A percentile compares a stretch with the other conserved stretches of the same genome.
Conservation (phyloP, 768 basidiomycete genomes). For the Rhodotorula sphaerocarpa region DNA sequence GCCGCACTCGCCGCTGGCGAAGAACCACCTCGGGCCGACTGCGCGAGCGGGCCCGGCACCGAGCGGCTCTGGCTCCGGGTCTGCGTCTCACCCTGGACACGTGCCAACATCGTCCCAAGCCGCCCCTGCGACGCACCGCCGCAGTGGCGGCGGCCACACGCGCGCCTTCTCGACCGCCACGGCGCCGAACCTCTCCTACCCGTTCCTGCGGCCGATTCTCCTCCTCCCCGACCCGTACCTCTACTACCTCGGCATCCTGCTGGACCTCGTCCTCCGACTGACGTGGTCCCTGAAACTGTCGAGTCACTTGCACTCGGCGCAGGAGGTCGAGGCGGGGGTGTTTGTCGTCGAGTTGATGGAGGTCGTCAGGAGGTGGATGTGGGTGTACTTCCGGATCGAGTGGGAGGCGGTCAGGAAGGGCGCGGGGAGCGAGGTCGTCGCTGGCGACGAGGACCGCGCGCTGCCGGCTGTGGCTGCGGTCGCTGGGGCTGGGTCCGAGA, state of each 20-base stretch:
- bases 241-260: slow-evolving; percentile 71
- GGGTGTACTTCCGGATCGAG: slow-evolving; percentile 94
- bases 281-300: slow-evolving; percentile 90
- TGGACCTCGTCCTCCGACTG: slow-evolving; percentile 80
- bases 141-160: background rate
- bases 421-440: slow-evolving; percentile 27
- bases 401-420: slow-evolving; percentile 78
- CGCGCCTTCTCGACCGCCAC: slow-evolving; percentile 32
- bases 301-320: slow-evolving; percentile 66
- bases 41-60: no score
- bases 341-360: slow-evolving; percentile 89
- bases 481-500: slow-evolving; percentile 13
- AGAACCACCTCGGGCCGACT: background rate
- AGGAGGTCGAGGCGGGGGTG: slow-evolving; percentile 71
- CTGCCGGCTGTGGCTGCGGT: no score
- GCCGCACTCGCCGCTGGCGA: slow-evolving; percentile 12
- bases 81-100: no score
- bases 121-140: background rate
- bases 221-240: slow-evolving; percentile 66
- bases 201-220: slow-evolving; percentile 60
- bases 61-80: no score
- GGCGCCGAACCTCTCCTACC: slow-evolving; percentile 42
- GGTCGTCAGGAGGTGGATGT: slow-evolving; percentile 84
- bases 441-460: background rate
- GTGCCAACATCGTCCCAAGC: no score